Evolutionary conservation across 176 grass and related monocot genomes (phyloP), one percentile per base, ranked within the genome.

Genomic region (Lolium multiflorum): DNA sequence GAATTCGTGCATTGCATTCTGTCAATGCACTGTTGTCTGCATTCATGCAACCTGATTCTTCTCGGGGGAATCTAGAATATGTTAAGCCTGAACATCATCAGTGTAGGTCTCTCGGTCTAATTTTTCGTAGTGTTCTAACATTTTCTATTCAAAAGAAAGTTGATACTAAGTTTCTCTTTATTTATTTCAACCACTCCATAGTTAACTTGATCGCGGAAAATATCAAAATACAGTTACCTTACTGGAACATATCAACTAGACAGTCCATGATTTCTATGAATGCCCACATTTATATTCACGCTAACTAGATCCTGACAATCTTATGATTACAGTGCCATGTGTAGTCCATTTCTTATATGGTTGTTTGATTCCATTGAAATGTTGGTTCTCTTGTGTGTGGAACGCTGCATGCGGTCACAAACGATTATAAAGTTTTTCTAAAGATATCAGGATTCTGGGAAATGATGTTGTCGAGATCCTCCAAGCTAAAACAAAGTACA

Each of bases 61-160:
- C n/a, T 83, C 67, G 47, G 54, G 39, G 31, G 51, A 14, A 83
- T 82, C 12, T 2, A 11, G 48, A 51, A 25, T 82, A 71, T 71
- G 11, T 58, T 72, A 58, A 11, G 14, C 81, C 73, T 73, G 41
- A 26, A 64, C 41, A 46, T 44, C 37, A 4, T 39, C 39, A 69
- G 35, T 16, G 0, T 44, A 44, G 25, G 38, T 61, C 58, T 20
- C 38, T 58, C 21, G 43, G 39, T 26, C 39, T 80, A 17, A 80
- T 80, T 80, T 41, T 18, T 35, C 31, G 31, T 35, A 35, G 31
- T 82, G 60, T 66, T n/a, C 59, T 81, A 41, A 56, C 28, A 82
- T 82, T 8, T 13, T 58, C 54, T 82, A 65, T 82, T 16, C 26
- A 82, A 49, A 38, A 82, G 63, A 69, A 47, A 37, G n/a, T 21